Base-by-base conservation (phyloP, 192 early-diverging fungal genomes). In the Paraglomus occultum region DNA sequence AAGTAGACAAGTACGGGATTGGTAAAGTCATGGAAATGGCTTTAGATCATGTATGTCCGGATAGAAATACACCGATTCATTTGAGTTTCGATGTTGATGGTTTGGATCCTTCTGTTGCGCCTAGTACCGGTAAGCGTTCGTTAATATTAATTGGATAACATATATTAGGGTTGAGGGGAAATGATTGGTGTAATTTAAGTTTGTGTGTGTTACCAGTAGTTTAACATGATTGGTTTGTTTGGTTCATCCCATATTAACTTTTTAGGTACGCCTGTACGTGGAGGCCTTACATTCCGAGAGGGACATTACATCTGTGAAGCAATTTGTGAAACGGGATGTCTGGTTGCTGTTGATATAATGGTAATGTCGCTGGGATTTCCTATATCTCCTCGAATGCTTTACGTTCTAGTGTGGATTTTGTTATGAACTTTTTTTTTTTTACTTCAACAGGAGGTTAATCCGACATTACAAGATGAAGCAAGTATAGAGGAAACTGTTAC, bases 291-390 rank as follows among this genome's bases (percentile, higher is more conserved):
- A 10, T 98, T 96, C 84, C 84, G 96, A 62, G 96, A 98, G 78
- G 96, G 96, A 39, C 96, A 98, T 74, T 98, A 94, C 78, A 94
- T 98, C 59, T 95, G 94, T 80, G 96, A 98, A 78, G 84, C 89
- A 8, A 62, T 98, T 12, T 82, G 84, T 59, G 92, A 95, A 75
- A 94, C 92, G n/a, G 94, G 94, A 6, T 79, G 85, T 46, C 76
- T 98, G 60, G 94, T 96, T 6, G 83, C 94, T 10, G 85, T 94
- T 71, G 96, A 98, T 74, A 84, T 98, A 68, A 91, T 95, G 74
- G 67, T 70, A 70, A 22, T 44, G 39, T 10, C 8, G 42, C 14
- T 20, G 1, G 53, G 3, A n/a, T n/a, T 31, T 31, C 31, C 31
- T 31, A 31, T 31, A 31, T 31, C 31, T 31, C 31, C 31, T n/a